A percentile compares a stretch with the other conserved stretches of the same genome.
These are phyloP conservation scores for Grigorovia transvaalensis DNA, from an alignment of 805 yeast genomes.

Conservation along the genomic window DNA sequence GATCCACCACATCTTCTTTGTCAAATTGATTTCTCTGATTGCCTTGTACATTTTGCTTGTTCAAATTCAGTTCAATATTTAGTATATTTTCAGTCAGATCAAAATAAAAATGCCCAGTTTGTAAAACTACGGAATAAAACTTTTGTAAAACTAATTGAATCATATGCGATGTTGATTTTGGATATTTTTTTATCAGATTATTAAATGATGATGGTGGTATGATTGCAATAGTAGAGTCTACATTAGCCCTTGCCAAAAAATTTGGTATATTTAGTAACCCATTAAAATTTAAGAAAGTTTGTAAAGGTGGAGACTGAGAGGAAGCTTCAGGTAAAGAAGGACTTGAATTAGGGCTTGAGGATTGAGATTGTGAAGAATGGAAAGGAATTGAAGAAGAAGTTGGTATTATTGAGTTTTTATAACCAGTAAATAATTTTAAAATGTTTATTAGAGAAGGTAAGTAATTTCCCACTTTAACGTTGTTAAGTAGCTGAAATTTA, in stretches of 20 bases:
- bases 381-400: neutral
- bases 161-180: conserved; percentile 85
- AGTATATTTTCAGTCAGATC: conserved; percentile 77
- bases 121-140: conserved; percentile 81
- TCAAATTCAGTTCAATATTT: conserved; percentile 61
- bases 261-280: conserved; percentile 20
- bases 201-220: conserved; percentile 80
- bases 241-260: conserved; percentile 65
- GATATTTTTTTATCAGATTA: conserved; percentile 61
- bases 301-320: neutral
- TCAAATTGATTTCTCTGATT: neutral
- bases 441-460: conserved; percentile 75
- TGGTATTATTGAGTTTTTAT: neutral
- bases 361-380: neutral
- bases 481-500: conserved; percentile 65
- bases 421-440: conserved; percentile 53
- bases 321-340: neutral
- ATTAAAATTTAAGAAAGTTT: neutral
- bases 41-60: conserved; percentile 27
- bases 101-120: conserved; percentile 77
- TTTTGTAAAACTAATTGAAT: conserved; percentile 86
- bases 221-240: conserved; percentile 77
- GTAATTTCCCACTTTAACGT: conserved; percentile 75
- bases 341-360: neutral
- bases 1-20: neutral